Evolutionary conservation across 305 asterid genomes (phyloP), one percentile per base, ranked within the genome.

Genomic region (Fraxinus platypoda): DNA sequence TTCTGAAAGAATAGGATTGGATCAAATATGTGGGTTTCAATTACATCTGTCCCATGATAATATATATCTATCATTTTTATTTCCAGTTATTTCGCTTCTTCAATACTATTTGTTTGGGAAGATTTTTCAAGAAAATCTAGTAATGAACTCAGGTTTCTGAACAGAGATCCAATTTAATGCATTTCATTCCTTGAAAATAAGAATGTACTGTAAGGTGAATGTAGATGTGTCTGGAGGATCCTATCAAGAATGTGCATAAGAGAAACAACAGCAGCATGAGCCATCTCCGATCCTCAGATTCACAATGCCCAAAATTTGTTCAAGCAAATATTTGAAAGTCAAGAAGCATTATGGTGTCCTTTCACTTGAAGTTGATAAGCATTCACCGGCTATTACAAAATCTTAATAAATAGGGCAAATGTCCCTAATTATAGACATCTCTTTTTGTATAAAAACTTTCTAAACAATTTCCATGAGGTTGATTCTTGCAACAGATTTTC

Each of bases 221-320:
- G 21, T 4, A 34, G 34, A 54, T 13, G 4, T 4, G 59, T 30
- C 21, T 23, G 21, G 23, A 78, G 28, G 66, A 2, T 19, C 59
- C 11, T 62, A 23, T 78, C 59, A 8, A 78, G 81, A 1, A 75
- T 64, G 13, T 78, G 35, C 81, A 21, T 35, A 7, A 64, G 76
- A n/a, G 76, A 78, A 35, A 78, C 81, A 64, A 78, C 38, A 64
- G 76, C 64, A 34, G 54, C 41, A 23, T 64, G 57, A 78, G 81
- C 75, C 81, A 37, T 78, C 6, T 35, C 17, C 23, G 26, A 12
- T 52, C 15, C n/a, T 46, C 57, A 31, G 33, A 11, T 13, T 11
- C 19, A 46, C 15, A 17, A 13, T 17, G 33, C 57, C 15, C 15
- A 46, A 0, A 11, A 46, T 11, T 46, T 13, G 57, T 13, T 11